Base-by-base conservation (phyloP, 148 eudicot genomes). In the Euryodendron excelsum region DNA sequence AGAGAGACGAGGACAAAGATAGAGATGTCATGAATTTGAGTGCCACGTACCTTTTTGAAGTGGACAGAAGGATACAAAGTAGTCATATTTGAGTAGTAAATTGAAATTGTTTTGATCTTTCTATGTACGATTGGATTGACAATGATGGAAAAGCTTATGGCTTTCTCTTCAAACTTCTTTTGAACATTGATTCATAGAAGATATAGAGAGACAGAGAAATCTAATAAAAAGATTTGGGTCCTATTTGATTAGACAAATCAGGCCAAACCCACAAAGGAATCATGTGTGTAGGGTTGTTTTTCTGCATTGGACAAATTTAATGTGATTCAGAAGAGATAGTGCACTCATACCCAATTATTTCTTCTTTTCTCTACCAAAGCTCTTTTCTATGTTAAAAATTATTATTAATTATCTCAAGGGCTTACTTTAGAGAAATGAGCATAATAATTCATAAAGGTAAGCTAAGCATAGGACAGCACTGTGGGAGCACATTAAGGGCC, bases 201-300 rank as follows among this genome's bases (percentile, higher is more conserved):
- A 52, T 39, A 71, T 71, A 48, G 3, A 27, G 14, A 60, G 77
- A 74, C 77, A 74, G 12, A 28, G 21, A 74, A 41, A 74, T 74
- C 77, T 60, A 8, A 17, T 27, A 15, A 39, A n/a, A 33, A 60
- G 34, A 44, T 74, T 60, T 41, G 65, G 68, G 68, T 60, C 52
- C 67, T 23, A 41, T 17, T 60, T 74, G 67, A 60, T 74, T 60
- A 60, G 77, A 74, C 77, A 74, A 74, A 73, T 44, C 64, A 7
- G 30, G 53, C 66, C 77, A 55, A 73, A 73, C 48, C 48, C 76
- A 73, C 76, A 73, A 73, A 5, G 9, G 66, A 56, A 27, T 65
- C 69, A 18, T 65, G 44, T 23, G 17, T 34, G 45, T 36, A 20
- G 47, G 69, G 45, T 33, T 36, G 23, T 25, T 12, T 3, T 8